Evolutionary conservation across 768 basidiomycete genomes (phyloP).

Genomic region (Krasilnikovozyma curviuscula): DNA sequence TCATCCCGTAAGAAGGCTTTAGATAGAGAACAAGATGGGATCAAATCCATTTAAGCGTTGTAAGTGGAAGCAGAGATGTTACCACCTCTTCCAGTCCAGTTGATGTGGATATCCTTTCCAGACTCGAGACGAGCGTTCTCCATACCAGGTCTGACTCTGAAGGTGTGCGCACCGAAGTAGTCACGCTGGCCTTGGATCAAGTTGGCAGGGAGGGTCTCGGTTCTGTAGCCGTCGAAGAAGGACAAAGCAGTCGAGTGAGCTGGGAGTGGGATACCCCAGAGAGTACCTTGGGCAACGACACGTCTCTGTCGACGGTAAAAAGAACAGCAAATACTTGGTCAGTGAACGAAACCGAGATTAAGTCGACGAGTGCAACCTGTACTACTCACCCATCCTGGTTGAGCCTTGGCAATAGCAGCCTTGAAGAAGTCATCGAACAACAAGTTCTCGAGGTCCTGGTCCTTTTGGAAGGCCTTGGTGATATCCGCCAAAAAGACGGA

Average conservation of each 20-base stretch:
- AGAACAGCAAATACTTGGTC: too few species aligned
- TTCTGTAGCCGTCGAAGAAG: constrained; percentile 98
- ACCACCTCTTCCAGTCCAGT: constrained; percentile 97
- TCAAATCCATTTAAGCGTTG: constrained; percentile 37
- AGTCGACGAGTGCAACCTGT: too few species aligned
- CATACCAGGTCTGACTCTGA: constrained; percentile 79
- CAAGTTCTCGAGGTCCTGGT: constrained; percentile 63
- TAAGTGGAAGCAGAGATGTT: constrained; percentile 81
- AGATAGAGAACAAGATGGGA: too few species aligned
- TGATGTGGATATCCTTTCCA: constrained; percentile 82
- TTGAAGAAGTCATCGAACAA: constrained; percentile 75
- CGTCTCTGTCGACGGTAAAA: too few species aligned
- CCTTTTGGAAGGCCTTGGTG: constrained; percentile 73
- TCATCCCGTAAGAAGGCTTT: too few species aligned
- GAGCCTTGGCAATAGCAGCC: constrained; percentile 68
- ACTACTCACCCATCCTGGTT: constrained; percentile 98
- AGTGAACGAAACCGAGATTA: too few species aligned
- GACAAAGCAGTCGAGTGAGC: constrained; percentile 48
- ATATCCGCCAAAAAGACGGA: constrained; percentile 83
- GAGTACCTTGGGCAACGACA: constrained; percentile 80
- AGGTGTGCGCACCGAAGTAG: constrained; percentile 97
- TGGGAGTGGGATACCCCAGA: constrained; percentile 77
- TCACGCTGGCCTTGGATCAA: constrained; percentile 93
- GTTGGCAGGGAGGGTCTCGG: constrained; percentile 83
- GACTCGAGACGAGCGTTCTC: constrained; percentile 64